A percentile compares a stretch with the other conserved stretches of the same genome.
Conservation (phyloP, 192 early-diverging fungal genomes). For the Podila horticola region DNA sequence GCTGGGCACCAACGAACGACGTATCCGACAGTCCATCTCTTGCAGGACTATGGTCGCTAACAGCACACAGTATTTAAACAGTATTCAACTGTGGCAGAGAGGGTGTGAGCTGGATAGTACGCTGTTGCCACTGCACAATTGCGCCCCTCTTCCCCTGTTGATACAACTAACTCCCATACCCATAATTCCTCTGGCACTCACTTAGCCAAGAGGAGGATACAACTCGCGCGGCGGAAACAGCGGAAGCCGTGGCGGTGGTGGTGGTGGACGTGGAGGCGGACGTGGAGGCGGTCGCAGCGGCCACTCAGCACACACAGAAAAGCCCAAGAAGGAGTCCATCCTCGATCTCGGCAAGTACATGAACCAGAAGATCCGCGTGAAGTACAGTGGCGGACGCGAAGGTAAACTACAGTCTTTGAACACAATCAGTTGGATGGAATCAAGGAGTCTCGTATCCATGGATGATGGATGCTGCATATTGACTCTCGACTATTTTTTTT, state of each 20-base stretch:
- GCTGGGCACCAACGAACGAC: no score
- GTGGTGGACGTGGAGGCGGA: conserved; percentile 64
- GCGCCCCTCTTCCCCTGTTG: neutral
- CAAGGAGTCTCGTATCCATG: neutral
- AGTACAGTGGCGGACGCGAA: conserved; percentile 94
- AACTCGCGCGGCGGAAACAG: conserved; percentile 60
- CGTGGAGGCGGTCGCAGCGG: conserved; percentile 57
- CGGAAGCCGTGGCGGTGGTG: conserved; percentile 59
- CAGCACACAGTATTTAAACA: no score
- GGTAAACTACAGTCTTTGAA: conserved; percentile 63
- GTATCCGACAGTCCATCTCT: no score
- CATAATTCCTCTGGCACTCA: neutral
- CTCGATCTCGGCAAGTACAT: conserved; percentile 94
- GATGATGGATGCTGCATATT: neutral
- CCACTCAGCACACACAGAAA: conserved; percentile 59
- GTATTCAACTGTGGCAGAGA: no score
- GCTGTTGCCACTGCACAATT: no score
- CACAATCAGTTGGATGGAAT: no score
- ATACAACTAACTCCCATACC: neutral
- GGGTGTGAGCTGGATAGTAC: no score
- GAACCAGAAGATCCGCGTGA: conserved; percentile 91
- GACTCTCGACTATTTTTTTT: neutral
- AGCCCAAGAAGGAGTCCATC: conserved; percentile 89
- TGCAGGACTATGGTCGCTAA: no score
- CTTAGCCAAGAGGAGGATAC: conserved; percentile 58